Evolutionary conservation across 805 yeast genomes (phyloP), one percentile per base, ranked within the genome.

Genomic region (Metschnikowia shivogae): DNA sequence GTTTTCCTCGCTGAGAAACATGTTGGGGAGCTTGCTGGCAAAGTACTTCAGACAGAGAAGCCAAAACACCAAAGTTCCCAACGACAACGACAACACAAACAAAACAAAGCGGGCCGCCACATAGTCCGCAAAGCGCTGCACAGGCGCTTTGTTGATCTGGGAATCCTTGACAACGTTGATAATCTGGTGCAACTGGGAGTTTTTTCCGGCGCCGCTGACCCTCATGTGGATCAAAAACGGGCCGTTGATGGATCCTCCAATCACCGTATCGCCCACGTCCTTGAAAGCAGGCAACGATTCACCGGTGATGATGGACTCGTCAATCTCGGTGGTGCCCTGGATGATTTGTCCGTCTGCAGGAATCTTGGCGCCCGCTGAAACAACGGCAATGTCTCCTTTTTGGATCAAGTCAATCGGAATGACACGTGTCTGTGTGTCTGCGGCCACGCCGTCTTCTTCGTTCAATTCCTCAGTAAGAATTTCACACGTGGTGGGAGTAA

Each of bases 181-280:
- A 49, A 95, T 89, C 57, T 89, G 90, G 43, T 93, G 82, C 31
- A 93, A 75, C 58, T 86, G 90, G 1, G 98, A 90, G 51, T 84
- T 82, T 49, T 83, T 82, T 8, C 97, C 97, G 3, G 95, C 77
- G 6, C 73, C 71, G 3, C 80, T 73, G 0, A 90, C 92, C 51
- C 67, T 72, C 60, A 90, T 76, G 55, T 80, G 84, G 34, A 93
- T 60, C 27, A 81, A 73, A 8, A 89, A 86, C 1, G 83, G 72
- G 0, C 93, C 89, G 62, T 95, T 93, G 35, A 92, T 78, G 1
- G 97, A 84, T 0, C 99, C 99, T 11, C 97, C 97, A 59, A 86
- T 81, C 1, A 93, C 85, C 2, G 55, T 49, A 30, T 83, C 83
- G 2, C 88, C 89, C 1, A 55, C 55, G 2, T 42, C 57, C 57